Evolutionary conservation across 352 stramenopile species (phyloP).

Genomic region (Discostella stelligera): DNA sequence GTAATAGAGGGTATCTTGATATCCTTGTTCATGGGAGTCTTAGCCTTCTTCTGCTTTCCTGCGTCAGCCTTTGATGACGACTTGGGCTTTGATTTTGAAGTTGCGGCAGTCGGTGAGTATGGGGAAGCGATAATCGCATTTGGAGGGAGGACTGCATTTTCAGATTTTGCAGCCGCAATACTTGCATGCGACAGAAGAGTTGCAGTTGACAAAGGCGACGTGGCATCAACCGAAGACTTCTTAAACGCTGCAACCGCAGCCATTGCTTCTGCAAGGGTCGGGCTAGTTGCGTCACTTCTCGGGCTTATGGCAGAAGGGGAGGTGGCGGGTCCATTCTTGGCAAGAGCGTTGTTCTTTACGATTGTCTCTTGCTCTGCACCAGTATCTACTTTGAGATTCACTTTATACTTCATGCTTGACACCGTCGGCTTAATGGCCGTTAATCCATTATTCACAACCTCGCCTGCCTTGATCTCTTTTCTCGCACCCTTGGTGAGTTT

Average conservation of each 20-base stretch:
- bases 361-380: background rate
- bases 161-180: background rate
- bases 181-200: background rate
- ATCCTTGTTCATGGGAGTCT: background rate
- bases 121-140: background rate
- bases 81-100: background rate
- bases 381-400: constrained; percentile 11
- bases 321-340: background rate
- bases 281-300: background rate
- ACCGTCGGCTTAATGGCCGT: background rate
- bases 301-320: background rate
- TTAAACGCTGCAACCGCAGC: background rate
- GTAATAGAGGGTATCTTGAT: background rate
- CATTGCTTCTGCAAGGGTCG: background rate
- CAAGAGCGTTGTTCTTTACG: background rate
- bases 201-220: background rate
- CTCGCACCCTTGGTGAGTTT: background rate
- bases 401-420: constrained; percentile 2
- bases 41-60: no score
- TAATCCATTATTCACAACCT: no score
- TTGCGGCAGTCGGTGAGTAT: background rate
- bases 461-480: no score
- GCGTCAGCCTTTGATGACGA: background rate
- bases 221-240: background rate
- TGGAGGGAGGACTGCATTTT: background rate